These are phyloP conservation scores for Beauveria sp. DNA, from an alignment of 2,329 filamentous ascomycete species.

Conservation along the genomic window DNA sequence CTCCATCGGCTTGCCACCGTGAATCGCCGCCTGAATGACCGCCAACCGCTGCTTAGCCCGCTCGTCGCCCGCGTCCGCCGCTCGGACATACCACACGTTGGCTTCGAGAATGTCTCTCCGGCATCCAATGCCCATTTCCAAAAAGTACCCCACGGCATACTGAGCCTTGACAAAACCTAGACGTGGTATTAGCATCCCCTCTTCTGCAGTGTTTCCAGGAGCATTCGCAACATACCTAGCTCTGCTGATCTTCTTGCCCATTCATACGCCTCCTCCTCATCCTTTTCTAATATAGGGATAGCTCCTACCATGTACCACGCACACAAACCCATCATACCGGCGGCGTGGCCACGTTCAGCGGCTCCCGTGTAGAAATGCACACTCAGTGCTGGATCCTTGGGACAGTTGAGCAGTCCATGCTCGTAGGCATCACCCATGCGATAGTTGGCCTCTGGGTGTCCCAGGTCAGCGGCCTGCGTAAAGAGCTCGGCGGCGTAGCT, in stretches of 20 bases:
- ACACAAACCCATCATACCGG: conserved; percentile 96
- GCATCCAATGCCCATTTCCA: conserved; percentile 96
- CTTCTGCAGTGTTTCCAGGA: background rate
- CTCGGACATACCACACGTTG: conserved; percentile 97
- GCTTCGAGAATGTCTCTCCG: conserved; percentile 90
- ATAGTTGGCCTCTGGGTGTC: conserved; percentile 77
- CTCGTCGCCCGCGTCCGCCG: conserved; percentile 85
- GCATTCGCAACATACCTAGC: conserved; percentile 53
- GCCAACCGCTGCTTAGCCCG: conserved; percentile 79
- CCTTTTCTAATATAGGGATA: conserved; percentile 83
- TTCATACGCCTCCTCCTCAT: conserved; percentile 92
- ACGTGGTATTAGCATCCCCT: background rate
- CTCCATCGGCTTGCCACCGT: conserved; percentile 47
- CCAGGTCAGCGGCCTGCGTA: conserved; percentile 87
- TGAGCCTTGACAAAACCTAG: conserved; percentile 67
- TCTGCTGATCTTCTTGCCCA: conserved; percentile 88
- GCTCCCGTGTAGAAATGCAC: conserved; percentile 97
- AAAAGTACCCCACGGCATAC: conserved; percentile 94
- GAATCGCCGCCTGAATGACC: conserved; percentile 77
- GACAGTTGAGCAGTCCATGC: conserved; percentile 79
- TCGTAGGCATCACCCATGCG: conserved; percentile 96
- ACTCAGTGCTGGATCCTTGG: conserved; percentile 82
- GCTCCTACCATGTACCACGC: conserved; percentile 98
- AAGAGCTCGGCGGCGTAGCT: conserved; percentile 88
- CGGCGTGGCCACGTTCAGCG: conserved; percentile 72